Percentiles rank a stretch among this genome's conserved stretches.
phyloP scores from a whole-genome alignment of 2,329 filamentous ascomycete species.

The Ceratocystis cacaofunesta region DNA sequence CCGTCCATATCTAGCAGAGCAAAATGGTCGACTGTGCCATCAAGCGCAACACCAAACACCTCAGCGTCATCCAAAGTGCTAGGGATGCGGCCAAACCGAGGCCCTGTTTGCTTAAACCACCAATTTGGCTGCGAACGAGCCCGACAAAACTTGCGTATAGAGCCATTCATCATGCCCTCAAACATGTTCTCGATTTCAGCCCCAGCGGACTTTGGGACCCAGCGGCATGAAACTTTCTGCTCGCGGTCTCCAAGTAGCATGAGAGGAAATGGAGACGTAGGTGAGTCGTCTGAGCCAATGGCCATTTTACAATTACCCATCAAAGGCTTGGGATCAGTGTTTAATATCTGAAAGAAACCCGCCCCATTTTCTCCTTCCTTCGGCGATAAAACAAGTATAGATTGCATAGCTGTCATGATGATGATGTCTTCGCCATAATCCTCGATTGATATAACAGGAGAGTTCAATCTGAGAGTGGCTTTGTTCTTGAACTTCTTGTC shows the following conservation, averaged over 20 bases:
- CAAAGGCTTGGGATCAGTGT: slow-evolving; percentile 5
- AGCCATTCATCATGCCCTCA: slow-evolving; percentile 39
- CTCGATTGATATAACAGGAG: slow-evolving; percentile 35
- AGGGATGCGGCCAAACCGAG: slow-evolving; percentile 30
- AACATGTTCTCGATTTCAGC: slow-evolving; percentile 36
- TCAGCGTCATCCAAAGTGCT: slow-evolving; percentile 34
- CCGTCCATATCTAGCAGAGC: slow-evolving; percentile 45
- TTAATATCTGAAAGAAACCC: neutral
- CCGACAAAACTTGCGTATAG: slow-evolving; percentile 41
- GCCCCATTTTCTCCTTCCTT: neutral
- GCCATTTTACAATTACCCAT: slow-evolving; percentile 30
- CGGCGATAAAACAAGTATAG: slow-evolving; percentile 32
- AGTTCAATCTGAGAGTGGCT: slow-evolving; percentile 36
- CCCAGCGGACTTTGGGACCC: slow-evolving; percentile 32
- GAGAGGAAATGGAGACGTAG: slow-evolving; percentile 26
- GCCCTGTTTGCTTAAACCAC: slow-evolving; percentile 25
- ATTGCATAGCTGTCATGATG: slow-evolving; percentile 39
- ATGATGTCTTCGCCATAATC: slow-evolving; percentile 35
- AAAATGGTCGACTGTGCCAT: slow-evolving; percentile 58
- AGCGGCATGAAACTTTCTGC: slow-evolving; percentile 34
- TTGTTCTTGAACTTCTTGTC: slow-evolving; percentile 37
- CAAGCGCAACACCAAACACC: slow-evolving; percentile 50
- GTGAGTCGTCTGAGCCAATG: slow-evolving; percentile 25
- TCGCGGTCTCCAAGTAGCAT: slow-evolving; percentile 35
- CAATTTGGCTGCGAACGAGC: slow-evolving; percentile 40